Evolutionary conservation across 73 alveolate species (phyloP), one percentile per base, ranked within the genome.

Genomic region (Stentor coeruleus): DNA sequence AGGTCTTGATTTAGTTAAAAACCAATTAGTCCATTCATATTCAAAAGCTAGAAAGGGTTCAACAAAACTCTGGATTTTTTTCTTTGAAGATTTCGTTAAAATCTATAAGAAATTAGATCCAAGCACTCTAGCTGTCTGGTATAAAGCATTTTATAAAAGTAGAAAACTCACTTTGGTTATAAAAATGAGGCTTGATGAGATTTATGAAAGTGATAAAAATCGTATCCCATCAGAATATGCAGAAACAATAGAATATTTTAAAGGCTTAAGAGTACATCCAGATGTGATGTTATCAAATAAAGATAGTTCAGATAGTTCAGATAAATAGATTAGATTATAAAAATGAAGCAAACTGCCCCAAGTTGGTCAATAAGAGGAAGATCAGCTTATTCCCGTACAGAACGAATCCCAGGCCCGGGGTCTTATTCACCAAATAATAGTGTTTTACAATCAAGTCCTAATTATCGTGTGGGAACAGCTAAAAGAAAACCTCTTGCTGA

Each of bases 311-410:
- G n/a, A n/a, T 49, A 49, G 66, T 49, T 11, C 66, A 11, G 66
- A 20, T 49, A 20, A 49, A 49, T 49, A 49, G 66, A 49, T 20
- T 49, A n/a, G n/a, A n/a, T 49, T 11, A 49, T 49, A 49, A 49
- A 49, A 49, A 66, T 66, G 79, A 66, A 66, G 79, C 11, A 37
- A 28, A 20, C 79, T 28, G 79, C 79, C 33, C 79, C 79, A 28
- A 40, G 26, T 20, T 66, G 79, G 79, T 20, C 40, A 20, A 26
- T 66, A 28, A 14, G n/a, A 11, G 2, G 39, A 20, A 66, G 39
- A 33, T 11, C 11, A 33, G 37, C 20, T 66, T 20, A 20, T 26
- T 14, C 1, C n/a, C 79, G 33, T 66, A 14, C 33, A 37, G 79
- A 66, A 66, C n/a, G 33, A 1, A 40, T 66, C 2, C 79, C 79